A percentile compares a stretch with the other conserved stretches of the same genome.
phyloP scores from a whole-genome alignment of 2,329 filamentous ascomycete genomes.

The Fusarium guadeloupense region DNA sequence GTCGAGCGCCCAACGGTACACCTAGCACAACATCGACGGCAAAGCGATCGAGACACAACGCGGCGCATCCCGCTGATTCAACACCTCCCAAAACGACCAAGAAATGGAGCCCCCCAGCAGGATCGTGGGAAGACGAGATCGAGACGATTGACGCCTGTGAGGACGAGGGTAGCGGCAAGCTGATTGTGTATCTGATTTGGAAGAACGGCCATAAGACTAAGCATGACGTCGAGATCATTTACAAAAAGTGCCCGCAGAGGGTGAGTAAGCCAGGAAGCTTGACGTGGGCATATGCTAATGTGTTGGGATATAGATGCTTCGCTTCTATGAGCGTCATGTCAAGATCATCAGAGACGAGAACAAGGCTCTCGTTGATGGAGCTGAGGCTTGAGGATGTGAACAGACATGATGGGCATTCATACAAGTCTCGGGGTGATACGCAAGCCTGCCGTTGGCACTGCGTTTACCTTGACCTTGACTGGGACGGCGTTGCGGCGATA shows the following conservation, averaged over 20 bases:
- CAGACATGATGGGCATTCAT: neutral
- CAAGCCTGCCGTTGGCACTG: neutral
- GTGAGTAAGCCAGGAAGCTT: constrained; percentile 51
- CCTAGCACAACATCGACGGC: constrained; percentile 45
- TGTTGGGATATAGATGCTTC: constrained; percentile 59
- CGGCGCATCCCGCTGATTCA: constrained; percentile 58
- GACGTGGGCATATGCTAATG: neutral
- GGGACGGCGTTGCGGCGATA: constrained; percentile 24
- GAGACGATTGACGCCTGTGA: constrained; percentile 76
- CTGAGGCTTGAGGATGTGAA: constrained; percentile 9
- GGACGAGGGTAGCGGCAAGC: constrained; percentile 65
- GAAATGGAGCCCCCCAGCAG: constrained; percentile 73
- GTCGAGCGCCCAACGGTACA: constrained; percentile 55
- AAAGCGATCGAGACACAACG: constrained; percentile 60
- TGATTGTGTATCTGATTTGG: constrained; percentile 78
- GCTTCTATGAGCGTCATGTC: constrained; percentile 68
- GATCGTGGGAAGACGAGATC: constrained; percentile 81
- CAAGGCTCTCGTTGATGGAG: constrained; percentile 31
- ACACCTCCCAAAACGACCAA: constrained; percentile 59
- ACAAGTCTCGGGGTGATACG: neutral
- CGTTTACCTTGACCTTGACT: neutral
- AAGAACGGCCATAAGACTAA: constrained; percentile 77
- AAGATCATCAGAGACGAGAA: constrained; percentile 58
- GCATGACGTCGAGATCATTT: constrained; percentile 73
- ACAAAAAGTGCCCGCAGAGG: constrained; percentile 82